Conservation (phyloP, 2,329 filamentous ascomycete species). For the Ophiostoma montium region DNA sequence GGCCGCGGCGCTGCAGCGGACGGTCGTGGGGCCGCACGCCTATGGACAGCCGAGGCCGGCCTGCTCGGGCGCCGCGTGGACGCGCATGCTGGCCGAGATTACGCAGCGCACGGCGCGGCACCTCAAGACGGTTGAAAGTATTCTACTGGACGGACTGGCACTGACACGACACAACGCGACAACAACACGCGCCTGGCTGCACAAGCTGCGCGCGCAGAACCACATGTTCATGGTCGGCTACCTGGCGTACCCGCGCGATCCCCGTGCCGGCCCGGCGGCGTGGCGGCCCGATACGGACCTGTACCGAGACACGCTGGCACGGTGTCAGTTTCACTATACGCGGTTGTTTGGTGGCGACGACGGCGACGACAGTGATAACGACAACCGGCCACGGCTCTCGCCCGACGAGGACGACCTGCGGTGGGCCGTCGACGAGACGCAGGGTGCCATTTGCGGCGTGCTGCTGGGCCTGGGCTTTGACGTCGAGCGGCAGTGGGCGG, state of each 20-base stretch:
- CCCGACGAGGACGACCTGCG: slow-evolving; percentile 24
- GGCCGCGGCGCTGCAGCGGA: slow-evolving; percentile 18
- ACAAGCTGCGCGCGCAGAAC: slow-evolving; percentile 22
- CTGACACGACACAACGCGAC: slow-evolving; percentile 15
- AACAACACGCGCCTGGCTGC: slow-evolving; percentile 19
- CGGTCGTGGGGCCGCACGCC: slow-evolving; percentile 12
- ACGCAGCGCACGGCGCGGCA: slow-evolving; percentile 24
- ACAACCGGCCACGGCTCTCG: slow-evolving; percentile 16
- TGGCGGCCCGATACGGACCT: slow-evolving; percentile 22
- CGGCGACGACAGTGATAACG: slow-evolving; percentile 5
- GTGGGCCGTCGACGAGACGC: slow-evolving; percentile 26
- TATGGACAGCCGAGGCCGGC: neutral
- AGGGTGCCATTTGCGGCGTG: slow-evolving; percentile 26
- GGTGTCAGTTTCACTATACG: slow-evolving; percentile 28
- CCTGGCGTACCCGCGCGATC: slow-evolving; percentile 26
- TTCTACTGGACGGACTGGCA: slow-evolving; percentile 13
- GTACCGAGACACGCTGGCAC: slow-evolving; percentile 24
- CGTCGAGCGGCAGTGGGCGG: slow-evolving; percentile 26
- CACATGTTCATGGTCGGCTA: slow-evolving; percentile 31
- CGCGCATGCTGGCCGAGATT: slow-evolving; percentile 26
- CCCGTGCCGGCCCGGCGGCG: slow-evolving; percentile 6
- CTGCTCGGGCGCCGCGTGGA: slow-evolving; percentile 32
- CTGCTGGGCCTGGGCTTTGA: slow-evolving; percentile 28
- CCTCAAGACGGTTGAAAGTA: slow-evolving; percentile 20
- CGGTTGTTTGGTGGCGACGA: slow-evolving; percentile 19